These are phyloP conservation scores for Corchorus olitorius DNA, from an alignment of 345 rosid species.

Conservation along the genomic window DNA sequence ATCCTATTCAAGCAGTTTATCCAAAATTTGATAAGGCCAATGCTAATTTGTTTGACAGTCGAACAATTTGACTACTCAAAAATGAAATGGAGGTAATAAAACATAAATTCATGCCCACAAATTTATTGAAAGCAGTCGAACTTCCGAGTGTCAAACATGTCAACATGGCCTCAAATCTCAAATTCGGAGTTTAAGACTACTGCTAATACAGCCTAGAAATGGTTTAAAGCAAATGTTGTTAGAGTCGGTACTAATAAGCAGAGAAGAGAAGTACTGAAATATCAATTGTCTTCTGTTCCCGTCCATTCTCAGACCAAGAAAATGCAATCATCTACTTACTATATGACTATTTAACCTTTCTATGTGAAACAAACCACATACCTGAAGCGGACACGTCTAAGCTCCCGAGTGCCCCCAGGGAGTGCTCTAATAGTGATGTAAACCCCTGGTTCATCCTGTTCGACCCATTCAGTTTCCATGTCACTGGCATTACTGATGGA, in stretches of 20 bases:
- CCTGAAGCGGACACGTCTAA: conserved; percentile 97
- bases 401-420: conserved; percentile 82
- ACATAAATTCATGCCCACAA: no score
- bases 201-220: not conserved
- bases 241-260: not conserved
- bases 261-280: not conserved
- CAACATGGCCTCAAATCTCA: not conserved
- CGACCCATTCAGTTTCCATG: conserved; percentile 90
- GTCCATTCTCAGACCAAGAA: conserved; percentile 3
- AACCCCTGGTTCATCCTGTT: conserved; percentile 94
- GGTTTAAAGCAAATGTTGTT: not conserved
- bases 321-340: not conserved
- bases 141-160: no score
- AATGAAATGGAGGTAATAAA: no score
- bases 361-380: conserved; percentile 25
- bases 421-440: conserved; percentile 82
- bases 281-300: not conserved
- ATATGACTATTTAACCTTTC: not conserved
- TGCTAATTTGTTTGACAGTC: not conserved
- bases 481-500: conserved; percentile 95
- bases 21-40: not conserved
- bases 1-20: not conserved
- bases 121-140: no score
- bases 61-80: not conserved
- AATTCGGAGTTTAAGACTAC: not conserved